Percentiles rank a stretch among this genome's conserved stretches.
phyloP scores from a whole-genome alignment of 345 rosid species.

The Stellera chamaejasme region DNA sequence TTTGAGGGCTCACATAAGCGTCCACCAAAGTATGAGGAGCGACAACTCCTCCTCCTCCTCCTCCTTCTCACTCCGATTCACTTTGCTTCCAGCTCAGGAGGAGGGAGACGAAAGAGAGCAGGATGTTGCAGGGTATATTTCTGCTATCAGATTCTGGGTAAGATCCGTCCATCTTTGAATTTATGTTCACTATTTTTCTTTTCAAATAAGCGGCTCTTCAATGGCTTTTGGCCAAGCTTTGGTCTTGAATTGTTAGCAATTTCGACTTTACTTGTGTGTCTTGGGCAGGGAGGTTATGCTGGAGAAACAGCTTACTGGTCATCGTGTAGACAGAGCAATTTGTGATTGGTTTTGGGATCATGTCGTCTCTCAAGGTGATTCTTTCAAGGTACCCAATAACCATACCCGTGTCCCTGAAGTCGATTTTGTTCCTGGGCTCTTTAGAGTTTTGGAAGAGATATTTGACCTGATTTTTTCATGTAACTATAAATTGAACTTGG shows the following conservation, averaged over 20 bases:
- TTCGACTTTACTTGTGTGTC: slow-evolving; percentile 4
- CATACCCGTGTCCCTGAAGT: not conserved
- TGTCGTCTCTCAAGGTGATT: slow-evolving; percentile 54
- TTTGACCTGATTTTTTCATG: not conserved
- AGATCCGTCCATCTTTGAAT: slow-evolving; percentile 1
- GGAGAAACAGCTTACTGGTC: slow-evolving; percentile 96
- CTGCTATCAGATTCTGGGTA: slow-evolving; percentile 95
- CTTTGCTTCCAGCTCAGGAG: too few species aligned
- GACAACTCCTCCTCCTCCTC: too few species aligned
- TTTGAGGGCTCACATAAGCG: too few species aligned
- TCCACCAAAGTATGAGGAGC: too few species aligned
- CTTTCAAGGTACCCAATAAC: slow-evolving; percentile 46
- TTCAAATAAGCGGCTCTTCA: not conserved
- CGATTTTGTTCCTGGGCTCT: not conserved
- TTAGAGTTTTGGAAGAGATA: too few species aligned
- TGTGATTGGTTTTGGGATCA: slow-evolving; percentile 98
- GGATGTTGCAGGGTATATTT: slow-evolving; percentile 94
- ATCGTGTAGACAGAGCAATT: slow-evolving; percentile 86
- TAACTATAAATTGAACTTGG: slow-evolving; percentile 2
- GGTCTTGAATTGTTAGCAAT: slow-evolving; percentile 1
- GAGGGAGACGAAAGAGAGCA: not conserved
- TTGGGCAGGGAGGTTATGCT: slow-evolving; percentile 76
- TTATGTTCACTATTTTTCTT: slow-evolving; percentile 7
- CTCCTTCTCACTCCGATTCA: too few species aligned
- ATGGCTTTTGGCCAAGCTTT: slow-evolving; percentile 4